Evolutionary conservation across 805 yeast genomes (phyloP).

Genomic region (Barnettozyma californica): DNA sequence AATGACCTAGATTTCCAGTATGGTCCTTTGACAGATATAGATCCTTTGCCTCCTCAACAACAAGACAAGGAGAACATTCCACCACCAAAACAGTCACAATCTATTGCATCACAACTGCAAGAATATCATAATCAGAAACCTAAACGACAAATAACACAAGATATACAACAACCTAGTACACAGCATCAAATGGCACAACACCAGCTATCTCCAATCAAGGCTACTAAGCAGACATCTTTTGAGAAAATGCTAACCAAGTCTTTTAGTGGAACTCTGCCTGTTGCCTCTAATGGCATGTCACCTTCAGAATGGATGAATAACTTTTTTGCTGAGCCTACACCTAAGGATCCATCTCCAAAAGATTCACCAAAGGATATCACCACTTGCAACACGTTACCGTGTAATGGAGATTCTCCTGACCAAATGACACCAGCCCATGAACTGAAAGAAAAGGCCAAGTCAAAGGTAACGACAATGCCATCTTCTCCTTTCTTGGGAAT

Average conservation of each 20-base stretch:
- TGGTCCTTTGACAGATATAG: conserved; percentile 28
- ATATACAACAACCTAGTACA: background rate
- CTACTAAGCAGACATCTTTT: conserved; percentile 30
- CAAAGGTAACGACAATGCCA: conserved; percentile 17
- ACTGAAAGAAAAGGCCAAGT: background rate
- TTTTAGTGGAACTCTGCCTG: conserved; percentile 27
- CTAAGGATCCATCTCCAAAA: conserved; percentile 20
- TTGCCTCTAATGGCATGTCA: conserved; percentile 13
- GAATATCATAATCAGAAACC: conserved; percentile 14
- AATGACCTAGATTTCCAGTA: conserved; percentile 27
- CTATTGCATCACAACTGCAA: conserved; percentile 15
- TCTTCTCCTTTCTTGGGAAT: conserved; percentile 16
- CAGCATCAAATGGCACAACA: background rate
- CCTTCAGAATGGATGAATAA: conserved; percentile 26
- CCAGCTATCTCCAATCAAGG: conserved; percentile 5
- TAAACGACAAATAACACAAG: conserved; percentile 1
- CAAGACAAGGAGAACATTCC: conserved; percentile 35
- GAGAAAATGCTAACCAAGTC: conserved; percentile 35
- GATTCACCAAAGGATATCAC: conserved; percentile 27
- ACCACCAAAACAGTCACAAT: conserved; percentile 26
- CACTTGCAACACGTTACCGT: conserved; percentile 28
- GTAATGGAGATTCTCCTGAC: conserved; percentile 26
- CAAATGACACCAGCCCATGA: conserved; percentile 3
- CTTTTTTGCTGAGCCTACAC: conserved; percentile 24
- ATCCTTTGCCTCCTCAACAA: conserved; percentile 23